phyloP scores from a whole-genome alignment of 768 basidiomycete species.

The Exsudoporus frostii region DNA sequence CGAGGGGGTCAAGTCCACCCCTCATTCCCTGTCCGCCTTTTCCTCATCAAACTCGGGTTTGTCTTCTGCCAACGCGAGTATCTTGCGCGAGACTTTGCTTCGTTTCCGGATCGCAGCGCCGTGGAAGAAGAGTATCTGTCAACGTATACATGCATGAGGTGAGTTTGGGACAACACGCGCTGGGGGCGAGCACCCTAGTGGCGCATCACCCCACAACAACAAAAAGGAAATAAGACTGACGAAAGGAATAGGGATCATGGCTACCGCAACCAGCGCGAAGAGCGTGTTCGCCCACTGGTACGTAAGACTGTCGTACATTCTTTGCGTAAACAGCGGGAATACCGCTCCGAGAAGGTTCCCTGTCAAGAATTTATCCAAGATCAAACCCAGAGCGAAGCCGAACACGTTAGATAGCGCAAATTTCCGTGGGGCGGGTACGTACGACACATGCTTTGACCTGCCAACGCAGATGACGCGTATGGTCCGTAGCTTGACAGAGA shows the following conservation, averaged over 20 bases:
- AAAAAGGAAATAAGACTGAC: conserved; percentile 32
- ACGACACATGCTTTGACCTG: conserved; percentile 63
- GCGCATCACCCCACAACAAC: background rate
- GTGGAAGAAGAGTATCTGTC: conserved; percentile 31
- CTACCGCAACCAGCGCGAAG: conserved; percentile 48
- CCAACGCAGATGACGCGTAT: conserved; percentile 67
- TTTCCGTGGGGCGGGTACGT: conserved; percentile 19
- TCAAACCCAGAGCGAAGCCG: conserved; percentile 17
- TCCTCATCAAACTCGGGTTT: background rate
- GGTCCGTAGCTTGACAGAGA: conserved; percentile 42
- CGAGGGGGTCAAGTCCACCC: no score
- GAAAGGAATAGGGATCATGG: conserved; percentile 61
- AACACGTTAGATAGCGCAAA: conserved; percentile 4
- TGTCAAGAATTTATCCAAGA: conserved; percentile 15
- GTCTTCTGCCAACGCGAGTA: conserved; percentile 16
- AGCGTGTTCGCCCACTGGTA: conserved; percentile 62
- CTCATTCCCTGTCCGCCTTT: conserved; percentile 3
- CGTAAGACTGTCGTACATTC: conserved; percentile 54
- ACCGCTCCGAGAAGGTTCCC: conserved; percentile 48
- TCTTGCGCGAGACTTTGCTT: conserved; percentile 26
- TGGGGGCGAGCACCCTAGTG: background rate
- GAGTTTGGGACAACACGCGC: background rate
- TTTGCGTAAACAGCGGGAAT: conserved; percentile 62
- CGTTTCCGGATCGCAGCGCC: conserved; percentile 32
- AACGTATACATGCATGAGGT: background rate